phyloP scores from a whole-genome alignment of 2,329 filamentous ascomycete genomes.

The Diaporthe sp. region DNA sequence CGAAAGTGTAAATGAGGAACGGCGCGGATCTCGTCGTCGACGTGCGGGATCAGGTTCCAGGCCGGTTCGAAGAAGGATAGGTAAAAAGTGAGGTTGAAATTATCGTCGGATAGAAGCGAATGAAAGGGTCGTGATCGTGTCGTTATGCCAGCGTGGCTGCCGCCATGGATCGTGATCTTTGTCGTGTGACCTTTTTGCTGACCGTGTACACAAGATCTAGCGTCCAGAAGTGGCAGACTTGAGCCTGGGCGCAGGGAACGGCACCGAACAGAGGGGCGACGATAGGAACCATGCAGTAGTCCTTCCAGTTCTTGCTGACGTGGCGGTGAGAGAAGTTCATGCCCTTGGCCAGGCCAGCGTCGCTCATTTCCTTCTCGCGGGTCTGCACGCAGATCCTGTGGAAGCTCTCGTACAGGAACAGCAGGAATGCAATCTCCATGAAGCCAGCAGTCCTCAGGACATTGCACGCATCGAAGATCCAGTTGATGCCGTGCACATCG shows the following conservation, averaged over 20 bases:
- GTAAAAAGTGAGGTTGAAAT: conserved; percentile 28
- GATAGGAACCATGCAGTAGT: conserved; percentile 75
- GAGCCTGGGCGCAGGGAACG: conserved; percentile 76
- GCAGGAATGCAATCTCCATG: conserved; percentile 71
- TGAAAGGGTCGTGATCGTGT: conserved; percentile 30
- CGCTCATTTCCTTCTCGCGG: conserved; percentile 75
- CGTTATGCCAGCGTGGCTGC: conserved; percentile 43
- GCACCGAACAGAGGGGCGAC: conserved; percentile 77
- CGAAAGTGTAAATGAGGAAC: conserved; percentile 35
- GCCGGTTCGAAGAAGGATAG: conserved; percentile 36
- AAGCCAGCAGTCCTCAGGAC: conserved; percentile 72
- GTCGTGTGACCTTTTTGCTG: conserved; percentile 75
- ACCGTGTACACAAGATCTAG: conserved; percentile 78
- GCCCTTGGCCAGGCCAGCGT: conserved; percentile 72
- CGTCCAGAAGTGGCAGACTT: conserved; percentile 78
- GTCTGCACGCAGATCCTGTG: conserved; percentile 71
- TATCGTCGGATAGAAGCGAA: conserved; percentile 38
- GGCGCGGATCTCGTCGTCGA: conserved; percentile 33
- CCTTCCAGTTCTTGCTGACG: conserved; percentile 67
- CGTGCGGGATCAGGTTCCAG: conserved; percentile 34
- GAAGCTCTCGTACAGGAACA: conserved; percentile 77
- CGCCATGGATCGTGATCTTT: conserved; percentile 59
- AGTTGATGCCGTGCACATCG: conserved; percentile 66
- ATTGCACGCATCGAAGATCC: conserved; percentile 72
- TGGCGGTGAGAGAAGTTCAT: conserved; percentile 74